phyloP scores from a whole-genome alignment of 352 stramenopile genomes.

The Globisporangium lucens region DNA sequence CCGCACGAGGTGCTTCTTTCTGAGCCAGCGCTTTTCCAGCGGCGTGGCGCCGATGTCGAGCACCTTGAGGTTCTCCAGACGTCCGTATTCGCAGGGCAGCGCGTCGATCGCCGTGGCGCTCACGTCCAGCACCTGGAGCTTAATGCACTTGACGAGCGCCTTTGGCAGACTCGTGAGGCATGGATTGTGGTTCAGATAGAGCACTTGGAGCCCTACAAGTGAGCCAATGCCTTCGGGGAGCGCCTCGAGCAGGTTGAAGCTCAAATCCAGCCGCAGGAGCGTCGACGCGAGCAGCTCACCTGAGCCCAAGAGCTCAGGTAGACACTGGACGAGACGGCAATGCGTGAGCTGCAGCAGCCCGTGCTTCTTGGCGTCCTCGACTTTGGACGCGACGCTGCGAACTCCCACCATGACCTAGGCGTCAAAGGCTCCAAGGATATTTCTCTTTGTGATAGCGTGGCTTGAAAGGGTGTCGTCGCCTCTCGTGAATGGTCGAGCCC shows the following conservation, averaged over 20 bases:
- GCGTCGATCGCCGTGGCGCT: slow-evolving; percentile 57
- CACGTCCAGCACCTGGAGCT: slow-evolving; percentile 72
- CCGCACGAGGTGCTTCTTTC: slow-evolving; percentile 48
- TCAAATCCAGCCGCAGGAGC: slow-evolving; percentile 76
- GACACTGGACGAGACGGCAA: slow-evolving; percentile 37
- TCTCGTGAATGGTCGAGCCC: background rate
- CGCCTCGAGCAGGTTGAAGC: slow-evolving; percentile 64
- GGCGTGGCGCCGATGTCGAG: slow-evolving; percentile 76
- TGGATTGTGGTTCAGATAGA: slow-evolving; percentile 88
- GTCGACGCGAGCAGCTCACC: slow-evolving; percentile 23
- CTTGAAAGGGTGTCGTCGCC: background rate
- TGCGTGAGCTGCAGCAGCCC: slow-evolving; percentile 59
- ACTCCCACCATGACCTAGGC: background rate
- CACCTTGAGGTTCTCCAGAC: slow-evolving; percentile 51
- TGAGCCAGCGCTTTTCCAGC: slow-evolving; percentile 51
- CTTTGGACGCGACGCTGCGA: slow-evolving; percentile 35
- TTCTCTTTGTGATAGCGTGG: too few species aligned
- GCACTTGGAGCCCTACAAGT: slow-evolving; percentile 57
- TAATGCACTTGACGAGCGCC: slow-evolving; percentile 53
- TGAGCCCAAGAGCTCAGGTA: slow-evolving; percentile 32
- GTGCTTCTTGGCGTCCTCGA: slow-evolving; percentile 58
- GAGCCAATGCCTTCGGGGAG: slow-evolving; percentile 56
- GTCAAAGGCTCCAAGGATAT: too few species aligned
- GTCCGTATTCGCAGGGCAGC: slow-evolving; percentile 67
- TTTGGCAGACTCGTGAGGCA: slow-evolving; percentile 45